phyloP scores from a whole-genome alignment of 164 flowering plant species.

The Berberis thunbergii region DNA sequence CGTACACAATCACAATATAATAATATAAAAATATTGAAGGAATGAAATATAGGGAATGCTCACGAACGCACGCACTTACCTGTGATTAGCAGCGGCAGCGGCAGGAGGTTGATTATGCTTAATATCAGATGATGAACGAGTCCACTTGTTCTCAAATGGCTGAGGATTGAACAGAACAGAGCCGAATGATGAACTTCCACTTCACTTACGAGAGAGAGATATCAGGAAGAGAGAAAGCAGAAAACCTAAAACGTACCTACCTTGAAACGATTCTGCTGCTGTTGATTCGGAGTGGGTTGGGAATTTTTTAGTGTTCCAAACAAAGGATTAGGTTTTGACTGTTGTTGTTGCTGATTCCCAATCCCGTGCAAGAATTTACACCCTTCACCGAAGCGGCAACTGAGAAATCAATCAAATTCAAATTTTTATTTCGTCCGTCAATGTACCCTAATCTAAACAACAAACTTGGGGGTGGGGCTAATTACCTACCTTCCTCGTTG shows the following conservation, averaged over 20 bases:
- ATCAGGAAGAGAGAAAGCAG: not conserved
- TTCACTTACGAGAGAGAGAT: not conserved
- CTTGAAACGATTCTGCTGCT: not conserved
- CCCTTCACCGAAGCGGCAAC: slow-evolving; percentile 1
- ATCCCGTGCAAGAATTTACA: not conserved
- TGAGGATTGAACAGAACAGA: slow-evolving; percentile 9
- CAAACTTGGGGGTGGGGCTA: too few relatives aligned
- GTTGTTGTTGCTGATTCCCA: not conserved
- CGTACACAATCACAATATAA: not conserved
- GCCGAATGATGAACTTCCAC: not conserved
- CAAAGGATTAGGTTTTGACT: not conserved
- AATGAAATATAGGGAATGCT: not conserved
- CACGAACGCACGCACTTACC: slow-evolving; percentile 29
- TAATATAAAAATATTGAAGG: not conserved
- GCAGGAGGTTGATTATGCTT: slow-evolving; percentile 1
- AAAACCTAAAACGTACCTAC: not conserved
- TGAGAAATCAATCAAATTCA: not conserved
- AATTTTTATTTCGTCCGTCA: not conserved
- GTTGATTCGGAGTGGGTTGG: not conserved
- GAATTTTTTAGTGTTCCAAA: not conserved
- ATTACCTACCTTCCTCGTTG: not conserved
- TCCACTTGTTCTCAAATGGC: slow-evolving; percentile 87
- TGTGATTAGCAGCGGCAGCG: slow-evolving; percentile 33
- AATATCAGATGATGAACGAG: slow-evolving; percentile 28
- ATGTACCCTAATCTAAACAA: not conserved